phyloP scores from a whole-genome alignment of 768 basidiomycete species.

The Phlebiopsis gigantea region DNA sequence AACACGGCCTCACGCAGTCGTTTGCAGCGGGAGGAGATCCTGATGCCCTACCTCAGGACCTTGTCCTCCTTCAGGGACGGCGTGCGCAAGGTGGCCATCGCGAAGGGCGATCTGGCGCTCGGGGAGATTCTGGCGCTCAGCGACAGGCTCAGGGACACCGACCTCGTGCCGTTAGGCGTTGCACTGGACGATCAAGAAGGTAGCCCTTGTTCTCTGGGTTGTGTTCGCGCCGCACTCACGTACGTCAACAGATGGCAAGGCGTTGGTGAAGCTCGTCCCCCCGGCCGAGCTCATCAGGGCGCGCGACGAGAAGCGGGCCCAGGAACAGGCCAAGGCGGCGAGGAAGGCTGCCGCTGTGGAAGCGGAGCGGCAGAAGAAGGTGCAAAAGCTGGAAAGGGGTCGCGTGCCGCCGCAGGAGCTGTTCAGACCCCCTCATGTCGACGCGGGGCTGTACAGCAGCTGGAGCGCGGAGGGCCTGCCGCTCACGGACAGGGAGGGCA shows the following conservation, averaged over 20 bases:
- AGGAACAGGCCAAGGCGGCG: conserved; percentile 66
- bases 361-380: conserved; percentile 59
- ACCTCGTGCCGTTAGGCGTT: conserved; percentile 90
- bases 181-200: conserved; percentile 97
- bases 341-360: conserved; percentile 72
- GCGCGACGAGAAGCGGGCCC: conserved; percentile 83
- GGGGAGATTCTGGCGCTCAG: conserved; percentile 82
- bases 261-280: conserved; percentile 87
- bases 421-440: conserved; percentile 79
- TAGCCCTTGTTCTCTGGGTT: conserved; percentile 21
- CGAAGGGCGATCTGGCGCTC: conserved; percentile 55
- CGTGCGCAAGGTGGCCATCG: conserved; percentile 77
- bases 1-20: conserved; percentile 8
- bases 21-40: conserved; percentile 68
- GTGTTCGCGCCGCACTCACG: background rate
- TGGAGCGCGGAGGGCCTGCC: conserved; percentile 89
- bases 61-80: conserved; percentile 91
- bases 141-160: conserved; percentile 85
- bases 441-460: conserved; percentile 65
- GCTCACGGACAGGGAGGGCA: conserved; percentile 76
- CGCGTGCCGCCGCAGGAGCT: conserved; percentile 66
- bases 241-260: conserved; percentile 72
- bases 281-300: conserved; percentile 76
- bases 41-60: conserved; percentile 85
- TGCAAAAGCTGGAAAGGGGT: conserved; percentile 83